phyloP scores from a whole-genome alignment of 768 basidiomycete genomes.

The Termitomyces sp. region DNA sequence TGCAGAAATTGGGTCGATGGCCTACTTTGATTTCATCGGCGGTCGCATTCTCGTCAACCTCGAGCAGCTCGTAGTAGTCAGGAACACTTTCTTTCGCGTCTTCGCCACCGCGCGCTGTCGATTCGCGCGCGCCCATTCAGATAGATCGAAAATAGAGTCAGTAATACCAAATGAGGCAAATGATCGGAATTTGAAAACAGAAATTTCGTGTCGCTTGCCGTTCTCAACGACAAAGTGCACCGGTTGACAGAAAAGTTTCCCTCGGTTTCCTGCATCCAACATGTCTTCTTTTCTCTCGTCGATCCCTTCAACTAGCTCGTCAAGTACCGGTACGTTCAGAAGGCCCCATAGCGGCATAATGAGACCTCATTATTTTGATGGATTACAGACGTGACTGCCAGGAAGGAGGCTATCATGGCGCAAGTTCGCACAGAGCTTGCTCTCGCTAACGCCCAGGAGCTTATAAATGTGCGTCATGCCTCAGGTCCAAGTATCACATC shows the following conservation, averaged over 20 bases:
- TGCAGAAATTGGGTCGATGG: background rate
- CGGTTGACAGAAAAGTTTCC: background rate
- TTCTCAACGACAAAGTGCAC: background rate
- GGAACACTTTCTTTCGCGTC: slow-evolving; percentile 20
- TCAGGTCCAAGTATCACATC: background rate
- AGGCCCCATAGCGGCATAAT: too few relatives aligned
- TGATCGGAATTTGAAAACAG: slow-evolving; percentile 13
- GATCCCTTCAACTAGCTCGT: background rate
- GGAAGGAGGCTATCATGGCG: slow-evolving; percentile 57
- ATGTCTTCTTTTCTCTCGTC: slow-evolving; percentile 10
- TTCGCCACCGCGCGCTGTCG: slow-evolving; percentile 35
- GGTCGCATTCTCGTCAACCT: slow-evolving; percentile 78
- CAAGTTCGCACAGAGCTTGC: slow-evolving; percentile 68
- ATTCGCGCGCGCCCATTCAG: slow-evolving; percentile 69
- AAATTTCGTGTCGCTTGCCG: slow-evolving; percentile 11
- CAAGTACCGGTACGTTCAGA: background rate
- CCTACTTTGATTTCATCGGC: slow-evolving; percentile 84
- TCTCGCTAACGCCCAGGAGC: slow-evolving; percentile 72
- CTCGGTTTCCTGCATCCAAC: background rate
- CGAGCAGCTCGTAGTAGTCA: slow-evolving; percentile 83
- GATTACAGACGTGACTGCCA: slow-evolving; percentile 36
- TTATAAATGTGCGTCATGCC: slow-evolving; percentile 59
- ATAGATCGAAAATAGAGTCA: background rate
- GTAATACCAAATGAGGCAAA: slow-evolving; percentile 5
- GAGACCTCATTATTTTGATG: background rate